A percentile compares a stretch with the other conserved stretches of the same genome.
Evolutionary conservation across 2,329 filamentous ascomycete species (phyloP).

Genomic region (Phialophora verrucosa): DNA sequence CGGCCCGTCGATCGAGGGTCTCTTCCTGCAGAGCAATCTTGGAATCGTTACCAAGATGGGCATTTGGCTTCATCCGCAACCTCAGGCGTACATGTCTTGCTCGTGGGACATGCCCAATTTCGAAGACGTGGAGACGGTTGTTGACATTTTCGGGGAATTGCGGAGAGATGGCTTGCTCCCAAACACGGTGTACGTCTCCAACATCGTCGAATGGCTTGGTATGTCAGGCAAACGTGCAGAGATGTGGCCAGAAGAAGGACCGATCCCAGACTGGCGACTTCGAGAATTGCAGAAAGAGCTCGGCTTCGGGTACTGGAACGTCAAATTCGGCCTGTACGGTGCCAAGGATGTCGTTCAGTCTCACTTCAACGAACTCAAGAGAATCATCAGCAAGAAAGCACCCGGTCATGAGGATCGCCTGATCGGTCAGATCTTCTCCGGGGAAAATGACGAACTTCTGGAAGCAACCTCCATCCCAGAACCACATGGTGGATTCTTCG

Average conservation of each 20-base stretch:
- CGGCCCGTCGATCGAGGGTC: conserved; percentile 35
- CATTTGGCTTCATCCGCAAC: conserved; percentile 39
- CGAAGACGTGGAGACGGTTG: conserved; percentile 31
- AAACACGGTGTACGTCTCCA: conserved; percentile 34
- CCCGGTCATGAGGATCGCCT: conserved; percentile 24
- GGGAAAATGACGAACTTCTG: conserved; percentile 27
- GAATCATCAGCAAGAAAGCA: conserved; percentile 27
- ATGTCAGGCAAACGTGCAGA: conserved; percentile 31
- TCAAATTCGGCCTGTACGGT: conserved; percentile 33
- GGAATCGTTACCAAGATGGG: conserved; percentile 40
- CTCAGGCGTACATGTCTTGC: conserved; percentile 42
- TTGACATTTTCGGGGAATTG: conserved; percentile 29
- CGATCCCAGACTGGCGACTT: conserved; percentile 29
- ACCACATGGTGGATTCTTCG: conserved; percentile 33
- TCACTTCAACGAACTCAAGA: conserved; percentile 32
- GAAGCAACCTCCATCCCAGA: conserved; percentile 31
- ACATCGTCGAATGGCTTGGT: conserved; percentile 32
- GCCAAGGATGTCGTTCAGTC: conserved; percentile 29
- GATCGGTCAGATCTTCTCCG: conserved; percentile 31
- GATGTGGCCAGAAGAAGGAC: conserved; percentile 29
- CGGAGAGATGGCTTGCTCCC: conserved; percentile 31
- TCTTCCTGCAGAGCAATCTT: conserved; percentile 39
- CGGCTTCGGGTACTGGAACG: conserved; percentile 32
- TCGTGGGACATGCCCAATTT: conserved; percentile 44
- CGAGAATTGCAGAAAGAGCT: conserved; percentile 29